These are phyloP conservation scores for Zymoseptoria ardabiliae DNA, from an alignment of 2,329 filamentous ascomycete genomes.

Conservation along the genomic window DNA sequence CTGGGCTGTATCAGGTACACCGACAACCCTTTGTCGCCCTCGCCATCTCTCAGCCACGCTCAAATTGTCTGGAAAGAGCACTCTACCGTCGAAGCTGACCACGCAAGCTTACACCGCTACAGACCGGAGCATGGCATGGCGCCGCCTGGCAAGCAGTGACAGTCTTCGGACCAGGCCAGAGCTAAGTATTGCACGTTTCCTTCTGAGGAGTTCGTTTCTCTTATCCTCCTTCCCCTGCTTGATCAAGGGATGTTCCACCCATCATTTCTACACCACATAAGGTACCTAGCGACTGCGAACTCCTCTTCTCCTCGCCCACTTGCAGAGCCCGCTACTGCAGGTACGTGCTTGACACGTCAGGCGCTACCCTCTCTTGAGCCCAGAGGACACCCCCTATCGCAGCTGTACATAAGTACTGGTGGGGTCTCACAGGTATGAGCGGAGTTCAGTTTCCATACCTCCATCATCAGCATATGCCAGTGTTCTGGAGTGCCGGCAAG, in stretches of 20 bases:
- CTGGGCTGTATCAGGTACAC: too few species aligned
- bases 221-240: background rate
- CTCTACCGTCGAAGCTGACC: background rate
- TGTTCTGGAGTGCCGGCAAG: background rate
- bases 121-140: background rate
- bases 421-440: background rate
- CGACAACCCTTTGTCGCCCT: too few species aligned
- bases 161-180: background rate
- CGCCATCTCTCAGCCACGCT: too few species aligned
- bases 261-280: too few species aligned
- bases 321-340: constrained; percentile 13
- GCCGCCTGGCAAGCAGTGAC: background rate
- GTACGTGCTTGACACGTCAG: constrained; percentile 16
- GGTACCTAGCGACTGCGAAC: too few species aligned
- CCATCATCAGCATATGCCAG: background rate
- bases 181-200: too few species aligned
- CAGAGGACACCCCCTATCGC: background rate
- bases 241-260: background rate
- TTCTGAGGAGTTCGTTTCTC: background rate
- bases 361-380: background rate
- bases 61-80: too few species aligned
- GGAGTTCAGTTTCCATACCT: background rate
- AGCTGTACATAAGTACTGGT: background rate
- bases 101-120: background rate
- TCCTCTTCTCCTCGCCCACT: background rate